Percentiles rank a stretch among this genome's conserved stretches.
These are phyloP conservation scores for Malassezia arunalokei DNA, from an alignment of 1,284 basidiomycete species.

Conservation along the genomic window DNA sequence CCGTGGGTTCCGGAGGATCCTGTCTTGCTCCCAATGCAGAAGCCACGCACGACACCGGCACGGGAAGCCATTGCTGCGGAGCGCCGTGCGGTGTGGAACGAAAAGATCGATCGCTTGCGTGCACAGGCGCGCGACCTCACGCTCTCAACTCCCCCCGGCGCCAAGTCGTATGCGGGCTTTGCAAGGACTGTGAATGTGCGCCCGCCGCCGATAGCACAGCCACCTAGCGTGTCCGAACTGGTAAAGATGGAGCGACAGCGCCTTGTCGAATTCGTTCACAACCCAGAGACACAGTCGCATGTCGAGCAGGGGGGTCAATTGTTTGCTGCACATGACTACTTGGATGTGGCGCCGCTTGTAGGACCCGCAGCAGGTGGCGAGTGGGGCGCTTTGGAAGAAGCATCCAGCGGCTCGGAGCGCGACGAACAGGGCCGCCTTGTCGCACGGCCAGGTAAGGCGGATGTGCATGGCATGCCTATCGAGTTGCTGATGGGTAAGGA, in stretches of 20 bases:
- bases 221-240: conserved; percentile 32
- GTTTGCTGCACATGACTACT: conserved; percentile 38
- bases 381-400: conserved; percentile 22
- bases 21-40: conserved; percentile 23
- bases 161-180: conserved; percentile 28
- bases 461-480: conserved; percentile 41
- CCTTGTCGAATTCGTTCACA: conserved; percentile 24
- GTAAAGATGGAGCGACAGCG: conserved; percentile 17
- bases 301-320: conserved; percentile 28
- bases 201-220: conserved; percentile 36
- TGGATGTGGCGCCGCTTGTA: conserved; percentile 31
- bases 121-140: conserved; percentile 4
- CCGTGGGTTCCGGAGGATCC: conserved; percentile 42
- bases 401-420: neutral
- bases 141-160: conserved; percentile 17
- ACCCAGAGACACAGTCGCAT: conserved; percentile 20
- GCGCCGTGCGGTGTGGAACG: conserved; percentile 15
- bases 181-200: conserved; percentile 15
- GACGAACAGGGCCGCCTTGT: conserved; percentile 17
- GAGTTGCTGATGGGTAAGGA: conserved; percentile 41
- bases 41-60: conserved; percentile 20
- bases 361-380: conserved; percentile 36
- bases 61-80: conserved; percentile 21
- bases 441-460: conserved; percentile 14
- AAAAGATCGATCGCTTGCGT: conserved; percentile 12